A percentile compares a stretch with the other conserved stretches of the same genome.
These are phyloP conservation scores for Acacia crassicarpa DNA, from an alignment of 306 rosid species.

Conservation along the genomic window DNA sequence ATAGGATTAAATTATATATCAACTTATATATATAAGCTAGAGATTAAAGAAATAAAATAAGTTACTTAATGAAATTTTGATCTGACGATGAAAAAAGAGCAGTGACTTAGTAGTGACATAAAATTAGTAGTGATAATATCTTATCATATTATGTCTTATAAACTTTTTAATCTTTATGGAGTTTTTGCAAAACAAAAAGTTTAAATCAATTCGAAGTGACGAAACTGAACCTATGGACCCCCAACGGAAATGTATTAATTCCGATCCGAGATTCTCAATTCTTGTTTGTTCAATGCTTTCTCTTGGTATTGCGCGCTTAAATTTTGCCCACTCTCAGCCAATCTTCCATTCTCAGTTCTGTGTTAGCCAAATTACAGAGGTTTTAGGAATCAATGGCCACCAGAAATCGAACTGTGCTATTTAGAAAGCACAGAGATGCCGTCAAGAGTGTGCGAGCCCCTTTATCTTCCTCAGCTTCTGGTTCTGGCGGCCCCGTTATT, in stretches of 20 bases:
- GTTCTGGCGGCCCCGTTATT: slow-evolving; percentile 64
- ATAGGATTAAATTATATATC: too few species aligned
- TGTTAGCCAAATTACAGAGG: background rate
- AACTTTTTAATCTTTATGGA: too few species aligned
- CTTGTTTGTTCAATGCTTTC: background rate
- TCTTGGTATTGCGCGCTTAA: background rate
- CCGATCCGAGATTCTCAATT: background rate
- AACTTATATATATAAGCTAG: too few species aligned
- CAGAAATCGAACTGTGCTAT: slow-evolving; percentile 63
- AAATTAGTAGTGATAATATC: too few species aligned
- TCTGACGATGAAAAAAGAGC: too few species aligned
- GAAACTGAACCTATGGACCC: background rate
- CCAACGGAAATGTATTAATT: background rate
- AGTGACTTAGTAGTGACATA: too few species aligned
- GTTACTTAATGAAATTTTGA: too few species aligned
- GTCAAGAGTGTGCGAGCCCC: slow-evolving; percentile 77
- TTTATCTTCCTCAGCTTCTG: slow-evolving; percentile 56
- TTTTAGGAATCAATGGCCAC: slow-evolving; percentile 56
- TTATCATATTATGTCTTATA: too few species aligned
- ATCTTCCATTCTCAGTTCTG: background rate
- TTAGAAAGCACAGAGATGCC: slow-evolving; percentile 65
- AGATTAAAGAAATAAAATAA: too few species aligned
- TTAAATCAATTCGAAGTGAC: background rate
- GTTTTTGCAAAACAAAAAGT: too few species aligned
- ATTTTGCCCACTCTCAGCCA: background rate